Conservation (phyloP, 352 stramenopile genomes). For the Phytophthora quininea region DNA sequence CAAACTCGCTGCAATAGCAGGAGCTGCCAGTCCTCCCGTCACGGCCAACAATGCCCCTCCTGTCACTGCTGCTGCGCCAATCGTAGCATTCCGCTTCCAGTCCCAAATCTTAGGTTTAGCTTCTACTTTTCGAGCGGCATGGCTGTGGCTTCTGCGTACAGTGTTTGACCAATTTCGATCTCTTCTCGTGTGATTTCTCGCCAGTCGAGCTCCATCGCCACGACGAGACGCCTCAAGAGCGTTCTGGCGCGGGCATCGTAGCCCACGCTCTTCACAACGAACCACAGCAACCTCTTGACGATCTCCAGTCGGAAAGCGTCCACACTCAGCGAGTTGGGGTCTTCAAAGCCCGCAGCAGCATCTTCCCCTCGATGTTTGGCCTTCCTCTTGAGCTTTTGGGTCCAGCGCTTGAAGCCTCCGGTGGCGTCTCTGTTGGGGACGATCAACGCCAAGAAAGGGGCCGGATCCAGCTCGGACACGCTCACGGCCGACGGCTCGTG, state of each 20-base stretch:
- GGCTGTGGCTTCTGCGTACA: conserved; percentile 75
- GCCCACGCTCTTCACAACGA: conserved; percentile 74
- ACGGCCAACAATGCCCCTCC: conserved; percentile 76
- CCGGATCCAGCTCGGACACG: conserved; percentile 47
- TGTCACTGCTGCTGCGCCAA: conserved; percentile 71
- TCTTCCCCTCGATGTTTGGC: conserved; percentile 5
- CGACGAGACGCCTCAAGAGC: conserved; percentile 53
- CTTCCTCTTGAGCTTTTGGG: conserved; percentile 36
- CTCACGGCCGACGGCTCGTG: conserved; percentile 22
- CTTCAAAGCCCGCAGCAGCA: background rate
- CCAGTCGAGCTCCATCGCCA: conserved; percentile 66
- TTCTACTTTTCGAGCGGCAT: conserved; percentile 73
- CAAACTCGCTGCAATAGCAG: conserved; percentile 66
- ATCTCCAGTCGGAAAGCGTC: conserved; percentile 63
- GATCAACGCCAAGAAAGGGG: conserved; percentile 68
- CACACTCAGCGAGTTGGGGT: conserved; percentile 22
- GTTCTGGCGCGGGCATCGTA: conserved; percentile 77
- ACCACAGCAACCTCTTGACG: conserved; percentile 77
- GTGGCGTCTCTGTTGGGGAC: conserved; percentile 35
- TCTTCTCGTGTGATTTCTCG: conserved; percentile 69
- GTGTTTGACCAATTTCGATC: conserved; percentile 62
- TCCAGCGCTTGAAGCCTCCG: conserved; percentile 37
- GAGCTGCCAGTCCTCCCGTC: conserved; percentile 69
- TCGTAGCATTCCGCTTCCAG: conserved; percentile 81
- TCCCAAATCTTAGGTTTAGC: conserved; percentile 70